These are phyloP conservation scores for Curvularia spicifera DNA, from an alignment of 2,329 filamentous ascomycete genomes.

Conservation along the genomic window DNA sequence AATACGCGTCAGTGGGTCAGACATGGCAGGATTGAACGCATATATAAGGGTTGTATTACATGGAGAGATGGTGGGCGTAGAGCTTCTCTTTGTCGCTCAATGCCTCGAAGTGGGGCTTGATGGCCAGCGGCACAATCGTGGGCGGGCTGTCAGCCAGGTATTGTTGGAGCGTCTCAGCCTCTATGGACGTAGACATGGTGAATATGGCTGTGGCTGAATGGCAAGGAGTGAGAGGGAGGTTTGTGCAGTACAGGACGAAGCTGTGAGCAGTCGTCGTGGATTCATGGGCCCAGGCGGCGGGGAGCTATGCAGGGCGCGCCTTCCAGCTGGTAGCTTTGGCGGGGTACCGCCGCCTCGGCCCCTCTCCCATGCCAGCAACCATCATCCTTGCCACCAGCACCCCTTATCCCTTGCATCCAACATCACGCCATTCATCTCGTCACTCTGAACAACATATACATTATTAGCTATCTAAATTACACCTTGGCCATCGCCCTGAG, in stretches of 20 bases:
- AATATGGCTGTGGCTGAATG: neutral
- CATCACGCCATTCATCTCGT: neutral
- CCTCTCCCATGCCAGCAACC: neutral
- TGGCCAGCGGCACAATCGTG: constrained; percentile 83
- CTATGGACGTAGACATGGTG: constrained; percentile 48
- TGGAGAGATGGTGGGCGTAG: constrained; percentile 75
- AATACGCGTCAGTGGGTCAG: constrained; percentile 6
- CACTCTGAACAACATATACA: neutral
- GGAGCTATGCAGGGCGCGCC: neutral
- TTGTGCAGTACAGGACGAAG: neutral
- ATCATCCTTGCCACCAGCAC: neutral
- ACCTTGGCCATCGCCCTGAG: constrained; percentile 4
- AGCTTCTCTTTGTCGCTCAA: constrained; percentile 78
- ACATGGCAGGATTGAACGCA: neutral
- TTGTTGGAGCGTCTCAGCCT: constrained; percentile 61
- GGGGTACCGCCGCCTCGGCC: neutral
- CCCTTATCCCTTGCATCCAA: neutral
- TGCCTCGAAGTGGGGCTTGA: constrained; percentile 90
- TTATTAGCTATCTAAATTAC: neutral
- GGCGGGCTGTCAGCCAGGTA: constrained; percentile 93
- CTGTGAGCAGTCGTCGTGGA: neutral
- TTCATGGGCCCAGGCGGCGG: neutral
- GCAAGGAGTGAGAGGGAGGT: neutral
- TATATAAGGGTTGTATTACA: constrained; percentile 30
- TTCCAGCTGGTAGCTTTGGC: neutral